Percentiles rank a stretch among this genome's conserved stretches.
These are phyloP conservation scores for Coemansia sp. DNA, from an alignment of 371 early-diverging fungal species.

Conservation along the genomic window DNA sequence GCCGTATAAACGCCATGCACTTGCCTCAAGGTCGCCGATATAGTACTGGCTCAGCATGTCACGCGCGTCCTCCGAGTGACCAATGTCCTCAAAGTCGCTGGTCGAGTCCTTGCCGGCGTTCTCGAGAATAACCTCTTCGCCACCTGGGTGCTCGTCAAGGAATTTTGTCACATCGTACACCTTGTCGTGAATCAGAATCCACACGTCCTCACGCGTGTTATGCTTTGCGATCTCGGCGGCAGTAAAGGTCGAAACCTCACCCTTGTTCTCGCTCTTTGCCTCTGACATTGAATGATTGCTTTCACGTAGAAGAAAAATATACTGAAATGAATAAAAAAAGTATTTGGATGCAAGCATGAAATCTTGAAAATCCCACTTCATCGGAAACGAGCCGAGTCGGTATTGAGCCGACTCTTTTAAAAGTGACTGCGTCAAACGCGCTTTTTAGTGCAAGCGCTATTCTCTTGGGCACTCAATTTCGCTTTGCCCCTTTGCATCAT, in stretches of 20 bases:
- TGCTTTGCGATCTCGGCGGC: constrained; percentile 83
- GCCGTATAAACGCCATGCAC: background rate
- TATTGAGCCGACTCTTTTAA: background rate
- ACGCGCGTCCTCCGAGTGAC: constrained; percentile 92
- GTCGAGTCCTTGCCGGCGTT: constrained; percentile 82
- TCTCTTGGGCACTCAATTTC: background rate
- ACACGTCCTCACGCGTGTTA: constrained; percentile 85
- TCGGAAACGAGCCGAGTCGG: background rate
- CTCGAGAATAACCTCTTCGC: constrained; percentile 64
- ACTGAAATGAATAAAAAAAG: constrained; percentile 6
- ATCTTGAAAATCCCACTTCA: background rate
- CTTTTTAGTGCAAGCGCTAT: background rate
- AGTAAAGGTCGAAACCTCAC: constrained; percentile 31
- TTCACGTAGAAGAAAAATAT: constrained; percentile 1
- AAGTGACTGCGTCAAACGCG: background rate
- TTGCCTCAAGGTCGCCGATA: constrained; percentile 70
- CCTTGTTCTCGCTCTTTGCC: constrained; percentile 5
- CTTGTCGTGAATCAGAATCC: constrained; percentile 90
- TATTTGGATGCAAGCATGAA: background rate
- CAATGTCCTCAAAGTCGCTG: constrained; percentile 93
- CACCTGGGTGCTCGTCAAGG: constrained; percentile 69
- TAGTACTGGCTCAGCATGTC: constrained; percentile 68
- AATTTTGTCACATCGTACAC: constrained; percentile 93
- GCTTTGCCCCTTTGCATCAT: background rate
- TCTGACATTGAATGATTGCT: constrained; percentile 1